Conservation (phyloP, 2,329 filamentous ascomycete species). For the Lasiodiplodia sp. region DNA sequence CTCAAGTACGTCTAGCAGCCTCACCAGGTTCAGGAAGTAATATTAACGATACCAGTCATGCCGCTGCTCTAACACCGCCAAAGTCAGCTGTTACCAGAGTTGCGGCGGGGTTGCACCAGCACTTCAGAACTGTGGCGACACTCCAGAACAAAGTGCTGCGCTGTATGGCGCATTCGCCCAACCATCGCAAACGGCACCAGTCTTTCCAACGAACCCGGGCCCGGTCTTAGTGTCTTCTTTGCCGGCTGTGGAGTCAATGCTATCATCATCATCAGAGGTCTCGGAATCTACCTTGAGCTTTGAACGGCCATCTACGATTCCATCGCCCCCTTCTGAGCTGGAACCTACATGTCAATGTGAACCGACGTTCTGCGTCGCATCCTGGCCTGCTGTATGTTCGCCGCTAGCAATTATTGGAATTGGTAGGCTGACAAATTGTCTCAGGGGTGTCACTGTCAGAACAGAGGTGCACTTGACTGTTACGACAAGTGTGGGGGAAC, state of each 20-base stretch:
- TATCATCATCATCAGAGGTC: neutral
- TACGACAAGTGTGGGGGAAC: slow-evolving; percentile 6
- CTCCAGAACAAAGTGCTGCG: neutral
- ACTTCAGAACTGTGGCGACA: slow-evolving; percentile 14
- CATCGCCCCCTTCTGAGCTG: neutral
- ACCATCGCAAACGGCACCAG: neutral
- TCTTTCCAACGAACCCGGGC: neutral
- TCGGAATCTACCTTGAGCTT: slow-evolving; percentile 1
- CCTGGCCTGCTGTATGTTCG: neutral
- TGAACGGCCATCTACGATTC: neutral
- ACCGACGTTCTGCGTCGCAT: neutral
- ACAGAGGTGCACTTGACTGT: slow-evolving; percentile 13
- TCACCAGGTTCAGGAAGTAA: too few species aligned
- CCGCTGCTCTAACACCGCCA: slow-evolving; percentile 4
- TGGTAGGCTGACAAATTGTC: neutral
- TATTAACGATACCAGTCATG: slow-evolving; percentile 2
- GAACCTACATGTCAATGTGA: neutral
- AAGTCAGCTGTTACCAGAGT: neutral
- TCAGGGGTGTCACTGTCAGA: slow-evolving; percentile 3
- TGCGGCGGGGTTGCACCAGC: neutral
- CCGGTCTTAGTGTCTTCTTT: neutral
- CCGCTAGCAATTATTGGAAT: neutral
- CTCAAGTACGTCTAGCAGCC: neutral
- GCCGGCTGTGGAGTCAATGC: neutral
- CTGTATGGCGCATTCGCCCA: neutral